Percentiles rank a stretch among this genome's conserved stretches.
phyloP scores from a whole-genome alignment of 2,329 filamentous ascomycete genomes.

The Aspergillus awamori region DNA sequence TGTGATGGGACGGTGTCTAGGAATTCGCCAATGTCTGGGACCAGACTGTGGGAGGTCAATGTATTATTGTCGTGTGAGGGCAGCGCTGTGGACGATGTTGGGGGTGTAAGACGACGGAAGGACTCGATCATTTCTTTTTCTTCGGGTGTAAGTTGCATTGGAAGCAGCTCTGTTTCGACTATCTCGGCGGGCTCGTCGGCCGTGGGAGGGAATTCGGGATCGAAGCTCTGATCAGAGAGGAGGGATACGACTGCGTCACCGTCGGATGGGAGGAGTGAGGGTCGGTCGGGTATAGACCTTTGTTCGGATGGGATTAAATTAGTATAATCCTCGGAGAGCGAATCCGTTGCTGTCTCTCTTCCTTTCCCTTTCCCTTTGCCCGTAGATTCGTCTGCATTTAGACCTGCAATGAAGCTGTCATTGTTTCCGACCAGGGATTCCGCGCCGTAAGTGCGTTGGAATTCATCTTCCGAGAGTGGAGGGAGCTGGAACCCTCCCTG shows the following conservation, averaged over 20 bases:
- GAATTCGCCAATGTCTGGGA: slow-evolving; percentile 38
- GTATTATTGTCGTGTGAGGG: slow-evolving; percentile 12
- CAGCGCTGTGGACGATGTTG: slow-evolving; percentile 7
- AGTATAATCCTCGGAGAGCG: neutral
- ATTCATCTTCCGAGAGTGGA: slow-evolving; percentile 26
- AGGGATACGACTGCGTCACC: slow-evolving; percentile 48
- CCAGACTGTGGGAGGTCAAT: slow-evolving; percentile 35
- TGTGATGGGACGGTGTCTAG: slow-evolving; percentile 28
- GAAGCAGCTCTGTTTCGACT: slow-evolving; percentile 25
- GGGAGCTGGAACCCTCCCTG: slow-evolving; percentile 24
- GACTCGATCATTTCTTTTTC: slow-evolving; percentile 38
- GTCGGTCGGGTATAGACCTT: slow-evolving; percentile 4
- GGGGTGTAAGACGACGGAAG: slow-evolving; percentile 29
- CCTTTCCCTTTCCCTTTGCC: slow-evolving; percentile 23
- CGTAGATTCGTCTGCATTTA: neutral
- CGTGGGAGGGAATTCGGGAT: slow-evolving; percentile 28
- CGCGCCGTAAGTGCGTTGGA: slow-evolving; percentile 23
- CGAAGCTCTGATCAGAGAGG: slow-evolving; percentile 38
- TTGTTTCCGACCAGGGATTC: slow-evolving; percentile 1
- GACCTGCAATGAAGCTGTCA: neutral
- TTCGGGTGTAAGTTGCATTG: slow-evolving; percentile 24
- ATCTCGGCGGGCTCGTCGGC: slow-evolving; percentile 31
- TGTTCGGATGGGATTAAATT: neutral
- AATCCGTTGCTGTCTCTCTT: neutral
- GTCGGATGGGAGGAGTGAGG: slow-evolving; percentile 33